phyloP scores from a whole-genome alignment of 306 rosid genomes.

The Vigna trinervia region DNA sequence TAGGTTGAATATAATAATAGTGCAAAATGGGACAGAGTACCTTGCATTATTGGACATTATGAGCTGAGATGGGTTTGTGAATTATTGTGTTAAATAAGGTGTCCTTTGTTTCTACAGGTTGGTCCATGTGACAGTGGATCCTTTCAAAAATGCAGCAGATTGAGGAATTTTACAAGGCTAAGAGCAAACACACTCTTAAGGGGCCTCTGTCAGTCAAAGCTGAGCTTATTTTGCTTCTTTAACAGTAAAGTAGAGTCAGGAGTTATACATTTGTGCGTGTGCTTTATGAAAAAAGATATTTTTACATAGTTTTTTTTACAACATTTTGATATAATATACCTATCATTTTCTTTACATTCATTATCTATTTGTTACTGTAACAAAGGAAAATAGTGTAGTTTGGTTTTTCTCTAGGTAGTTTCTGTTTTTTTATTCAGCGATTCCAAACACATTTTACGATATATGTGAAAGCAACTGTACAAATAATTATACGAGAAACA shows the following conservation, averaged over 20 bases:
- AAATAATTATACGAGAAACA: neutral
- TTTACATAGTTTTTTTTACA: too few relatives aligned
- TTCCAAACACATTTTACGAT: neutral
- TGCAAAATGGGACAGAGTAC: conserved; percentile 42
- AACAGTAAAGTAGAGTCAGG: conserved; percentile 34
- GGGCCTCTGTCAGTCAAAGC: conserved; percentile 51
- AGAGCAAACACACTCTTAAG: conserved; percentile 49
- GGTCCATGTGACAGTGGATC: conserved; percentile 73
- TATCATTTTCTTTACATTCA: too few relatives aligned
- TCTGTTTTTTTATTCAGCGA: neutral
- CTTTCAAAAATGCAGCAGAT: conserved; percentile 44
- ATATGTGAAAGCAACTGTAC: neutral
- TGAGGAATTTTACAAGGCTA: conserved; percentile 45
- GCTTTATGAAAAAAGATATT: too few relatives aligned
- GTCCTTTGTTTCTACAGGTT: conserved; percentile 49
- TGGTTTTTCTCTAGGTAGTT: neutral
- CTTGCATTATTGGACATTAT: conserved; percentile 48
- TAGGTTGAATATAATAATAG: conserved; percentile 29
- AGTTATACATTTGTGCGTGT: too few relatives aligned
- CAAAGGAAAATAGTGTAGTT: neutral
- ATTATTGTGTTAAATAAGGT: conserved; percentile 44
- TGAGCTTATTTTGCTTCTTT: neutral
- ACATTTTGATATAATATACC: too few relatives aligned
- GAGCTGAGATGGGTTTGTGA: conserved; percentile 37
- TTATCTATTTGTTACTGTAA: neutral